Evolutionary conservation across 352 stramenopile species (phyloP).

Genomic region (Thalassiosira delicatula): DNA sequence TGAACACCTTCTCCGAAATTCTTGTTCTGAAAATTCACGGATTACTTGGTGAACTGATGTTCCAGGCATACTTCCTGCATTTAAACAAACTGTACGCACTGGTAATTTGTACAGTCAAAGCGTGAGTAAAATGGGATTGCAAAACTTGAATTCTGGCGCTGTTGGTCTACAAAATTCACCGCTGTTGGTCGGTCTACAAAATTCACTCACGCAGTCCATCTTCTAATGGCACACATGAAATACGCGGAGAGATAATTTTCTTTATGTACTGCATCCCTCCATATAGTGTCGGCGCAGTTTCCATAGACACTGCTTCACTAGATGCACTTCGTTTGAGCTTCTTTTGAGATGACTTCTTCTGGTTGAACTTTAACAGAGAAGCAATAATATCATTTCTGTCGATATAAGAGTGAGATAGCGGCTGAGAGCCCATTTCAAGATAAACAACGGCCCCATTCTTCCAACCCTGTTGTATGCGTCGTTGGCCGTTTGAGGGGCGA

Average conservation of each 20-base stretch:
- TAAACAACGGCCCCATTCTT: conserved; percentile 50
- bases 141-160: too few relatives aligned
- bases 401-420: conserved; percentile 21
- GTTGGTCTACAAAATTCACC: too few relatives aligned
- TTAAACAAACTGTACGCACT: too few relatives aligned
- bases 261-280: conserved; percentile 14
- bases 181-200: too few relatives aligned
- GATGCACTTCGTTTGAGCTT: conserved; percentile 40
- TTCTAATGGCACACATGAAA: conserved; percentile 70
- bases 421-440: conserved; percentile 37
- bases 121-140: too few relatives aligned
- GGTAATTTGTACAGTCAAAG: too few relatives aligned
- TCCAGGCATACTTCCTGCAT: conserved; percentile 56
- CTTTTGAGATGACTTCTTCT: conserved; percentile 48
- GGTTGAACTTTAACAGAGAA: conserved; percentile 59
- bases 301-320: conserved; percentile 9
- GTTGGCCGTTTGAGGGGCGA: background rate
- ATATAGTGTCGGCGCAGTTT: conserved; percentile 13
- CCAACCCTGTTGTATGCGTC: conserved; percentile 1
- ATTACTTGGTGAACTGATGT: conserved; percentile 53
- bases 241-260: conserved; percentile 49
- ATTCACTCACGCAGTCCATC: too few relatives aligned
- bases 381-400: conserved; percentile 53
- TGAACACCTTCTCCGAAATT: conserved; percentile 52
- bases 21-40: conserved; percentile 31